Conservation (phyloP, 1,284 basidiomycete species). For the Cryptococcus wingfieldii region DNA sequence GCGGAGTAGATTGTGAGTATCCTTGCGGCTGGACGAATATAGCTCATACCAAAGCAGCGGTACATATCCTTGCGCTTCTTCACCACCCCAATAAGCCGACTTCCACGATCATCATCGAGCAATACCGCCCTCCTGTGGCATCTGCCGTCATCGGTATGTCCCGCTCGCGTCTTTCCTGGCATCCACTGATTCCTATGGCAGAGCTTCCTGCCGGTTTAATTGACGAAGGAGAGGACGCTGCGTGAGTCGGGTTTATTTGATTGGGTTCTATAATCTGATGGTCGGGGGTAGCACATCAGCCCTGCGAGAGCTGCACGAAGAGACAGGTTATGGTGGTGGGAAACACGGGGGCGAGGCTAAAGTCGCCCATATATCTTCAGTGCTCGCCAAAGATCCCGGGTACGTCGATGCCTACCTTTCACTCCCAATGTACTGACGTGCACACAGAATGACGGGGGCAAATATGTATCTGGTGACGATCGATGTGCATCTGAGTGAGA, state of each 20-base stretch:
- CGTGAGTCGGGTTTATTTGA: conserved; percentile 48
- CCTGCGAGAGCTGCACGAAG: conserved; percentile 80
- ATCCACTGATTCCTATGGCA: conserved; percentile 35
- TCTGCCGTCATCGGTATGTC: conserved; percentile 63
- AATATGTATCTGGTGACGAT: conserved; percentile 52
- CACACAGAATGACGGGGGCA: conserved; percentile 49
- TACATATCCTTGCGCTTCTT: conserved; percentile 75
- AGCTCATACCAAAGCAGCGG: conserved; percentile 54
- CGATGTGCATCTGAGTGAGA: conserved; percentile 47
- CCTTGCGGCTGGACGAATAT: neutral
- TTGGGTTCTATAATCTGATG: neutral
- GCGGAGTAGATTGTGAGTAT: conserved; percentile 70
- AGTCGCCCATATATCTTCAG: conserved; percentile 63
- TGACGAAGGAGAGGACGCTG: conserved; percentile 71
- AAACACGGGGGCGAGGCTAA: conserved; percentile 51
- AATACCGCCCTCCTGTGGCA: conserved; percentile 76
- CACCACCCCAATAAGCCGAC: conserved; percentile 57
- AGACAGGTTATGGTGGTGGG: conserved; percentile 67
- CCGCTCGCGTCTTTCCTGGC: neutral
- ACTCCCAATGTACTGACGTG: neutral
- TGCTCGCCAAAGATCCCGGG: conserved; percentile 66
- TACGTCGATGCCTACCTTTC: conserved; percentile 39
- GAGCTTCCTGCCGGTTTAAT: conserved; percentile 85
- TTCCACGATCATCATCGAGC: conserved; percentile 80
- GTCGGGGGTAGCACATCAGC: conserved; percentile 54